These are phyloP conservation scores for Neolecta irregularis DNA, from an alignment of 1,139 yeast species.

Conservation along the genomic window DNA sequence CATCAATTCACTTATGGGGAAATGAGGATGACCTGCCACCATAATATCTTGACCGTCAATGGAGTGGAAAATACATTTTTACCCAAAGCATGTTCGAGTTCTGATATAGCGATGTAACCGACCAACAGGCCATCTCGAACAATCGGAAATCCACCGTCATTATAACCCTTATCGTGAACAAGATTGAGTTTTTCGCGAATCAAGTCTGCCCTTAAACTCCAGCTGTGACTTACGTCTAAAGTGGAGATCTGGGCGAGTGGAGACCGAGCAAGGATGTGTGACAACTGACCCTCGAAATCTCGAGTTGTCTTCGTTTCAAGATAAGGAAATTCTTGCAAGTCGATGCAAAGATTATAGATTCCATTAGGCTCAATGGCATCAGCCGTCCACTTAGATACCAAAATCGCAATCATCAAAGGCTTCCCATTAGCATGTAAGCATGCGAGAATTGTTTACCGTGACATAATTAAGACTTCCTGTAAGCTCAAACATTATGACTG, in stretches of 20 bases:
- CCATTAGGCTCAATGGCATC: constrained; percentile 11
- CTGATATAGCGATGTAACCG: constrained; percentile 11
- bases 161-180: constrained; percentile 2
- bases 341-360: constrained; percentile 5
- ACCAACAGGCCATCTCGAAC: constrained; percentile 7
- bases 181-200: constrained; percentile 1
- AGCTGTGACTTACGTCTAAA: background rate
- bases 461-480: constrained; percentile 49
- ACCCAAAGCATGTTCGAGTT: constrained; percentile 9
- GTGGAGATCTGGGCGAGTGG: constrained; percentile 1
- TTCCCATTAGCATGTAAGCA: background rate
- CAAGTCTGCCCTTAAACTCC: background rate
- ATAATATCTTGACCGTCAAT: background rate
- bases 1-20: constrained; percentile 2
- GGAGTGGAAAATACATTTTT: background rate
- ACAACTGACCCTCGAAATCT: background rate
- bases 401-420: constrained; percentile 13
- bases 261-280: constrained; percentile 1
- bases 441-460: constrained; percentile 4
- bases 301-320: constrained; percentile 2
- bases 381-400: constrained; percentile 13
- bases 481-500: constrained; percentile 43
- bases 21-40: background rate
- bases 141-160: constrained; percentile 10
- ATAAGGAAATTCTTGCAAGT: constrained; percentile 4